Percentiles rank a stretch among this genome's conserved stretches.
Conservation (phyloP, 352 stramenopile species). For the Phytophthora fragariaefolia region DNA sequence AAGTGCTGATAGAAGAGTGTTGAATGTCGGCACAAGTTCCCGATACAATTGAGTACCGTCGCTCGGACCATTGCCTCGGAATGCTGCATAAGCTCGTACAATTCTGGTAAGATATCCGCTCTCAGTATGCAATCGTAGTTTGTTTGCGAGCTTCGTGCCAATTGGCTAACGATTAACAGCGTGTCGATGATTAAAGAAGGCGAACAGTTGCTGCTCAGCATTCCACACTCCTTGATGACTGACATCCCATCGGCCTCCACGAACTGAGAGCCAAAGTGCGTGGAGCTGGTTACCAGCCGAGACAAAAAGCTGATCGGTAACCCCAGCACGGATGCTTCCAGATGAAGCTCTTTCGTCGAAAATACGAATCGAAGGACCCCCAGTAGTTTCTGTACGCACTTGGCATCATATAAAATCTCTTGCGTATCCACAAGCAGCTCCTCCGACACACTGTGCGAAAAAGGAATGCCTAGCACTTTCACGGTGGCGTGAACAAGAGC, state of each 20-base stretch:
- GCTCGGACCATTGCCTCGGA: slow-evolving; percentile 79
- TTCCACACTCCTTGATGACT: slow-evolving; percentile 75
- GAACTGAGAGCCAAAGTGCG: slow-evolving; percentile 85
- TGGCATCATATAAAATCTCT: slow-evolving; percentile 73
- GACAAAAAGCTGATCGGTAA: slow-evolving; percentile 86
- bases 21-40: slow-evolving; percentile 93
- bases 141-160: slow-evolving; percentile 75
- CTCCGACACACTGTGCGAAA: slow-evolving; percentile 71
- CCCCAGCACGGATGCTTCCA: slow-evolving; percentile 68
- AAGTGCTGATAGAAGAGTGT: slow-evolving; percentile 88
- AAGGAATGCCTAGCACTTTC: slow-evolving; percentile 83
- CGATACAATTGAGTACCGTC: slow-evolving; percentile 92
- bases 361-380: slow-evolving; percentile 71
- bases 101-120: slow-evolving; percentile 57
- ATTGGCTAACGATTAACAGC: slow-evolving; percentile 87
- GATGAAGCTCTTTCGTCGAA: slow-evolving; percentile 52
- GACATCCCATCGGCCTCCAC: slow-evolving; percentile 68
- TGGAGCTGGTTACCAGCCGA: slow-evolving; percentile 83
- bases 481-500: slow-evolving; percentile 85
- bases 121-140: slow-evolving; percentile 79
- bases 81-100: slow-evolving; percentile 68
- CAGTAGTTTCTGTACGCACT: slow-evolving; percentile 72
- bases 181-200: slow-evolving; percentile 79
- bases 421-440: slow-evolving; percentile 73
- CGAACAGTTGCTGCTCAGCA: slow-evolving; percentile 51